Conservation (phyloP, 768 basidiomycete species). For the Suillus alpinus region DNA sequence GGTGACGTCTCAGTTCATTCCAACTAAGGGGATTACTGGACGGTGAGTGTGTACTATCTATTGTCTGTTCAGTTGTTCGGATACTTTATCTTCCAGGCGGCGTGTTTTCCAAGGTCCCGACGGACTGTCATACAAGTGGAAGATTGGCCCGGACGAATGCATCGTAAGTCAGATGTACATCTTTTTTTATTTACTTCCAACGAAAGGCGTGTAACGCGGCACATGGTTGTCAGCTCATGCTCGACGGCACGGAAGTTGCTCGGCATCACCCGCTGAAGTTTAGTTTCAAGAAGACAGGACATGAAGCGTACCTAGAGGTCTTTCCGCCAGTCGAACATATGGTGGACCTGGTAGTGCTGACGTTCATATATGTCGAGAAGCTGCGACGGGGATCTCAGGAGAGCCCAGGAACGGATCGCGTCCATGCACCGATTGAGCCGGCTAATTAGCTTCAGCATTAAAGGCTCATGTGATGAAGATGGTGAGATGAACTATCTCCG, state of each 20-base stretch:
- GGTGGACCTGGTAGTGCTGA: slow-evolving; percentile 28
- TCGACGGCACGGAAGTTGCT: neutral
- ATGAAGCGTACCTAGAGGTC: slow-evolving; percentile 24
- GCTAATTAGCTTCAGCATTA: slow-evolving; percentile 3
- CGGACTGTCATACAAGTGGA: slow-evolving; percentile 7
- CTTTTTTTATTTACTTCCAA: neutral
- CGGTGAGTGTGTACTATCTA: slow-evolving; percentile 1
- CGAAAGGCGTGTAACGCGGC: neutral
- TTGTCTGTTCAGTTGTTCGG: neutral
- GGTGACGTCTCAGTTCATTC: slow-evolving; percentile 13
- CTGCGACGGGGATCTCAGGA: slow-evolving; percentile 15
- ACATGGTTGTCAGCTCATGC: neutral
- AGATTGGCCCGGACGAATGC: slow-evolving; percentile 2
- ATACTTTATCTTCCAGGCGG: neutral
- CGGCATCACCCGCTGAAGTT: neutral
- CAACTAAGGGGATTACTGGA: slow-evolving; percentile 6
- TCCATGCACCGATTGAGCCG: slow-evolving; percentile 3
- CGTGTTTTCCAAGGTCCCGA: slow-evolving; percentile 9
- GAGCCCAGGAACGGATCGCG: neutral
- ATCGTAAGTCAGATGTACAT: slow-evolving; percentile 1
- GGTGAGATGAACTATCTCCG: neutral
- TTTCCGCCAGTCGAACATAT: slow-evolving; percentile 20
- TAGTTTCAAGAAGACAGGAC: slow-evolving; percentile 1
- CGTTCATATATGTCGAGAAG: slow-evolving; percentile 29
- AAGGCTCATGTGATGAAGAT: neutral